Evolutionary conservation across 257 asterid species (phyloP).

Genomic region (Solanum stenotomum): DNA sequence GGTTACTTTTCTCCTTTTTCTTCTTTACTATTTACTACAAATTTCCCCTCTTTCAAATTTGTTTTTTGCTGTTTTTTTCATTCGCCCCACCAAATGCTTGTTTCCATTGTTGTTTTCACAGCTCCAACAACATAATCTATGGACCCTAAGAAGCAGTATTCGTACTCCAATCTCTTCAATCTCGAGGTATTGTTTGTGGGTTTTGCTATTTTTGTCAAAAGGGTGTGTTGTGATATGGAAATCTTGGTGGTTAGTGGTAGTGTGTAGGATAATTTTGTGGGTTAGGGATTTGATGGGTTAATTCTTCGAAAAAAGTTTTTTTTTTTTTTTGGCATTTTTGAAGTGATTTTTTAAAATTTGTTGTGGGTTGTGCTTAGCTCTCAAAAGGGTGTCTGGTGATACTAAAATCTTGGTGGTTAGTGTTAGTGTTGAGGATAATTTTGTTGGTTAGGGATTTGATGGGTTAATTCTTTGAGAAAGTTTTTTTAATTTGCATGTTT

Average conservation of each 20-base stretch:
- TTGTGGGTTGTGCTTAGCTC: neutral
- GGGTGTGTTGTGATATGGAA: neutral
- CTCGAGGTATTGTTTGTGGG: slow-evolving; percentile 36
- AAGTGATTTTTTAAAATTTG: neutral
- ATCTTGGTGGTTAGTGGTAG: neutral
- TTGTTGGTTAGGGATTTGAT: neutral
- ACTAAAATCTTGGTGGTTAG: neutral
- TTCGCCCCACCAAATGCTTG: slow-evolving; percentile 49
- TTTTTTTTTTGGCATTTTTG: slow-evolving; percentile 6
- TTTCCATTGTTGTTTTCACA: slow-evolving; percentile 14
- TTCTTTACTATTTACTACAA: neutral
- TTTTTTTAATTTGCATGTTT: neutral
- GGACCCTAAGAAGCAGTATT: slow-evolving; percentile 63
- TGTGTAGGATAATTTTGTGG: neutral
- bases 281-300: neutral
- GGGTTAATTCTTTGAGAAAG: neutral
- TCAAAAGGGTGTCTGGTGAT: slow-evolving; percentile 1
- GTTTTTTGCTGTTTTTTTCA: neutral
- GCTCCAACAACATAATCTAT: slow-evolving; percentile 30
- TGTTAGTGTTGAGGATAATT: neutral
- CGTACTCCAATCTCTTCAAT: slow-evolving; percentile 80
- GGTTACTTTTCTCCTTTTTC: slow-evolving; percentile 38
- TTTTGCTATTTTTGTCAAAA: neutral
- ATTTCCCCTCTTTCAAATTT: slow-evolving; percentile 3
- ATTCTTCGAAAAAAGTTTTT: neutral